These are phyloP conservation scores for Tuber borchii DNA, from an alignment of 495 filamentous ascomycete genomes.

Conservation along the genomic window DNA sequence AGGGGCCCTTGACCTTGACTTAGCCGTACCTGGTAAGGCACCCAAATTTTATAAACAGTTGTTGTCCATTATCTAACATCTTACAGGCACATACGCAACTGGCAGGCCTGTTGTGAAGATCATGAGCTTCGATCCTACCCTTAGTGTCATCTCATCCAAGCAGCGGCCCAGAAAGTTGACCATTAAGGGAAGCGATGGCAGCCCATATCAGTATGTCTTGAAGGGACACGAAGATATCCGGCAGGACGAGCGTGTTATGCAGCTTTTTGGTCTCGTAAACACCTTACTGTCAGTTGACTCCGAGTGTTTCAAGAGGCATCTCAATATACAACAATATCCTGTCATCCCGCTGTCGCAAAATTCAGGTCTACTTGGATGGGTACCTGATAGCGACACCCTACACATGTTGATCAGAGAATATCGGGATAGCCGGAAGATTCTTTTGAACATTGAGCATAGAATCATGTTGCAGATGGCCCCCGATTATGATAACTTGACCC, in stretches of 20 bases:
- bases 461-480: constrained; percentile 99
- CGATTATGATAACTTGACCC: constrained; percentile 92
- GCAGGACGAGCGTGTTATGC: constrained; percentile 98
- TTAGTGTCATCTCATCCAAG: constrained; percentile 92
- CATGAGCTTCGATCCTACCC: constrained; percentile 76
- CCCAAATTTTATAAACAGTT: neutral
- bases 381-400: constrained; percentile 95
- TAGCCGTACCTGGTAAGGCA: constrained; percentile 63
- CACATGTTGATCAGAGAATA: constrained; percentile 97
- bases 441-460: constrained; percentile 97
- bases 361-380: constrained; percentile 91
- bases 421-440: constrained; percentile 87
- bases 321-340: constrained; percentile 90
- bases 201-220: constrained; percentile 72
- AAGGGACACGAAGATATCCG: constrained; percentile 98
- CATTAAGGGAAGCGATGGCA: constrained; percentile 80
- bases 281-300: constrained; percentile 85
- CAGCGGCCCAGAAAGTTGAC: constrained; percentile 87
- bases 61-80: constrained; percentile 6
- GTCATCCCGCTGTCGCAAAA: constrained; percentile 93
- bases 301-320: constrained; percentile 91
- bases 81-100: constrained; percentile 72
- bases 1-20: constrained; percentile 69
- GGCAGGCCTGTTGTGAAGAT: constrained; percentile 82
- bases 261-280: constrained; percentile 93